Conservation (phyloP, 208 protist genomes). For the Balamuthia mandrillaris region DNA sequence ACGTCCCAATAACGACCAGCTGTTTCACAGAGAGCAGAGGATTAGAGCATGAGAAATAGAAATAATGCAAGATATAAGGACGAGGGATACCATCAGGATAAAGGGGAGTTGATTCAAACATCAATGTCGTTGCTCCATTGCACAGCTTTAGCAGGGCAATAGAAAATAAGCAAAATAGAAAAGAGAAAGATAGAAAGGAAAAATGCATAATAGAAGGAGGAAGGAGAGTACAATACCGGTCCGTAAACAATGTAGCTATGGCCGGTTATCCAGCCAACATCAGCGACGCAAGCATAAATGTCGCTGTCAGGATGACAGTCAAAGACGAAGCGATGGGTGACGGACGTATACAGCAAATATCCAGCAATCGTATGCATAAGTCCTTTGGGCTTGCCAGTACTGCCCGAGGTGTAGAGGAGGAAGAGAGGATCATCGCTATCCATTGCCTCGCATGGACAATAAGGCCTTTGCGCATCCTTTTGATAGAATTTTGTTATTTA, state of each 20-base stretch:
- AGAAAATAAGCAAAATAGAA: too few relatives aligned
- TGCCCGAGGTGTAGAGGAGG: constrained; percentile 95
- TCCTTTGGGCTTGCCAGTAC: constrained; percentile 95
- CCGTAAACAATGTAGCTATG: constrained; percentile 97
- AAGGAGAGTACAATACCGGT: too few relatives aligned
- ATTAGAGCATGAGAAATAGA: neutral
- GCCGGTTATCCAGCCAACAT: constrained; percentile 67
- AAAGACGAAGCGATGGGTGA: constrained; percentile 90
- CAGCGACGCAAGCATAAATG: constrained; percentile 88
- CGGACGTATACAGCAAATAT: constrained; percentile 88
- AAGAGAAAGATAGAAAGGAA: too few relatives aligned
- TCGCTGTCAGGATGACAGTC: constrained; percentile 90
- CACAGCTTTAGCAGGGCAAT: constrained; percentile 85
- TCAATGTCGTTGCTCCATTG: constrained; percentile 89
- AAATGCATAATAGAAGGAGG: constrained; percentile 94
- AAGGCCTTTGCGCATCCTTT: constrained; percentile 54
- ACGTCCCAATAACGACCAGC: constrained; percentile 86
- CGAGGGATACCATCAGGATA: constrained; percentile 78
- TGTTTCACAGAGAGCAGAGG: too few relatives aligned
- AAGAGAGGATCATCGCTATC: constrained; percentile 92
- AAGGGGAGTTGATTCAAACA: constrained; percentile 90
- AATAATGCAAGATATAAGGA: neutral
- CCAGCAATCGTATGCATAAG: constrained; percentile 73
- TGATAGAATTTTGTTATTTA: neutral
- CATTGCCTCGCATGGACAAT: constrained; percentile 82